phyloP scores from a whole-genome alignment of 345 rosid genomes.

The Camelina sativa region DNA sequence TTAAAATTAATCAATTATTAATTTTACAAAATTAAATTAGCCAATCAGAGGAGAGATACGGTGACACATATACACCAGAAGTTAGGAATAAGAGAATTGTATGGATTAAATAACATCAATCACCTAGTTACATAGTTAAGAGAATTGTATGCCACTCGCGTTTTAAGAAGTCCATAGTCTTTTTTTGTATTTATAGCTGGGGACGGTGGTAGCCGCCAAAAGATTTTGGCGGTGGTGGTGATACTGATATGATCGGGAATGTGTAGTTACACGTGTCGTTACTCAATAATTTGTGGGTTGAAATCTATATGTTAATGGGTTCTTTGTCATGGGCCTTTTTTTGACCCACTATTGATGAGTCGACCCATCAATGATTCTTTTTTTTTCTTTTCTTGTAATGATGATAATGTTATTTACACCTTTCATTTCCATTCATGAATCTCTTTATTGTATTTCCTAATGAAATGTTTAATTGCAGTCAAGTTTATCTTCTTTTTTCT shows the following conservation, averaged over 20 bases:
- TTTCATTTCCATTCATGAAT: neutral
- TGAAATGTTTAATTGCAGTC: too few relatives aligned
- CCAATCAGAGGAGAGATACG: slow-evolving; percentile 25
- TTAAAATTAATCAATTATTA: neutral
- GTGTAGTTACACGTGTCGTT: neutral
- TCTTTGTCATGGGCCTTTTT: neutral
- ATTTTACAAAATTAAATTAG: neutral
- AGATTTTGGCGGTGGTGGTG: slow-evolving; percentile 9
- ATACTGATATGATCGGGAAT: neutral
- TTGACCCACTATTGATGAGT: slow-evolving; percentile 6
- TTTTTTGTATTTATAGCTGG: neutral
- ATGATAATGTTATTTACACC: neutral
- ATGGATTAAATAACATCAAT: neutral
- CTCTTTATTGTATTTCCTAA: too few relatives aligned
- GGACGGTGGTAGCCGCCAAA: slow-evolving; percentile 1
- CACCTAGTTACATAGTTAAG: neutral
- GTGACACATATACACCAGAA: slow-evolving; percentile 17
- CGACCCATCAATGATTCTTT: too few relatives aligned
- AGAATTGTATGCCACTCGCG: slow-evolving; percentile 25
- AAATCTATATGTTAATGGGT: neutral
- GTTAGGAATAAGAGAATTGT: neutral
- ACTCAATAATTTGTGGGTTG: neutral
- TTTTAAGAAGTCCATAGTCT: neutral
- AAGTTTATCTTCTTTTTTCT: too few relatives aligned
- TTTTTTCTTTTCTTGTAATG: too few relatives aligned